Base-by-base conservation (phyloP, 2,329 filamentous ascomycete genomes). In the Cadophora sp. region DNA sequence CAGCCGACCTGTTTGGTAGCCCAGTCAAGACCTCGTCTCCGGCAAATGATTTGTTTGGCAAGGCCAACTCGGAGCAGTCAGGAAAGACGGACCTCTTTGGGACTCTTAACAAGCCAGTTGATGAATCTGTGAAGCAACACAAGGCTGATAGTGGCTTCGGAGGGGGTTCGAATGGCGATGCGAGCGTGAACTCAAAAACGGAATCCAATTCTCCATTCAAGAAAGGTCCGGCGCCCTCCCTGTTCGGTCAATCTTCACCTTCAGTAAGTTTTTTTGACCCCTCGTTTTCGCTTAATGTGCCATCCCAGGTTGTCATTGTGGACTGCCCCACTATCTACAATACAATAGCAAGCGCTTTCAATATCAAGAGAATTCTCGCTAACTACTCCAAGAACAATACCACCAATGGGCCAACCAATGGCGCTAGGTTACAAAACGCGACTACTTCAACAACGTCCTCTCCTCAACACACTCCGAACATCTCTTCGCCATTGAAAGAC, bases 21-120 rank as follows among this genome's bases (percentile, higher is more conserved):
- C 19, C 37, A 29, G 59, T 46, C 19, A 56, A 53, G 48, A 16
- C 67, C 50, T 58, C 48, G 4, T 11, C 31, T 3, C 22, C 64
- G 9, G 16, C 37, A 4, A 46, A 40, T 14, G 60, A 61, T 37
- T 26, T 66, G 19, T 66, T 68, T 63, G 62, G 63, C 29, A 64
- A 55, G 22, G 16, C 65, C 50, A 56, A 59, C 27, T 53, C 64
- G 29, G 55, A 40, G 40, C n/a, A 63, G 8, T 51, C 50, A 16
- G 50, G 64, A 24, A 62, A 62, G 24, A 64, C 51, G 8, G 67
- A 71, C 24, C 34, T 71, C 16, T 72, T 75, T 40, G 67, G 69
- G 48, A 70, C 67, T 55, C 63, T 74, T 26, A 73, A 73, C 50
- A 72, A 73, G 63, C 69, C 73, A 29, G 66, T 73, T 26, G 66